Evolutionary conservation across 2,329 filamentous ascomycete genomes (phyloP), one percentile per base, ranked within the genome.

Genomic region (Claviceps spartinae): DNA sequence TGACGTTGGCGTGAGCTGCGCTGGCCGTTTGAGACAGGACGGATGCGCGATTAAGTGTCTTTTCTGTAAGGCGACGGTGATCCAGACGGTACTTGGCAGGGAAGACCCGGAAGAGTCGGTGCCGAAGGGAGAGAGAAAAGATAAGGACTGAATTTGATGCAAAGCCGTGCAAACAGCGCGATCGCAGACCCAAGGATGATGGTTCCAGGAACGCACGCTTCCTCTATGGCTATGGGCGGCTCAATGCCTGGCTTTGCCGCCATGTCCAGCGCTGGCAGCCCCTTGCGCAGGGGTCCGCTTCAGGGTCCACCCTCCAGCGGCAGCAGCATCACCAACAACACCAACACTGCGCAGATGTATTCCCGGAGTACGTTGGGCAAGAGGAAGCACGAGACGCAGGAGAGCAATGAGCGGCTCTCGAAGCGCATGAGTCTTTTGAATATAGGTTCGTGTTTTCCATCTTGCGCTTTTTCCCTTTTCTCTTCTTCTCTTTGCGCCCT

Each of bases 391-490:
- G 76, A 80, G 50, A 65, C 67, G 14, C 77, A 78, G 55, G 74
- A 79, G 30, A 34, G 9, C 61, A 81, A 79, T 58, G 79, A 94
- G 69, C 83, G 89, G 50, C 77, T 96, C 57, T 85, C 85, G 47
- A 96, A 96, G 72, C 79, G 85, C 57, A 76, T 96, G 66, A 86
- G 88, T 64, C 72, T 86, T 49, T 76, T 96, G 52, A 89, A 90
- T 65, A 71, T 96, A 57, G 86, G 88, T 93, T 79, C 20, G 47
- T 34, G 3, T 34, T 34, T 4, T 34, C 3, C 30, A 3, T 9
- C 9, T 30, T 4, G 26, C 26, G 26, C 8, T 4, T 34, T 4
- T 26, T 26, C 7, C 2, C 2, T 26, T 26, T 34, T 34, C 30
- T 11, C 9, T 34, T 11, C 4, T 11, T 11, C 30, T 34, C 30